phyloP scores from a whole-genome alignment of 371 early-diverging fungal species.

The Smittium culicis region DNA sequence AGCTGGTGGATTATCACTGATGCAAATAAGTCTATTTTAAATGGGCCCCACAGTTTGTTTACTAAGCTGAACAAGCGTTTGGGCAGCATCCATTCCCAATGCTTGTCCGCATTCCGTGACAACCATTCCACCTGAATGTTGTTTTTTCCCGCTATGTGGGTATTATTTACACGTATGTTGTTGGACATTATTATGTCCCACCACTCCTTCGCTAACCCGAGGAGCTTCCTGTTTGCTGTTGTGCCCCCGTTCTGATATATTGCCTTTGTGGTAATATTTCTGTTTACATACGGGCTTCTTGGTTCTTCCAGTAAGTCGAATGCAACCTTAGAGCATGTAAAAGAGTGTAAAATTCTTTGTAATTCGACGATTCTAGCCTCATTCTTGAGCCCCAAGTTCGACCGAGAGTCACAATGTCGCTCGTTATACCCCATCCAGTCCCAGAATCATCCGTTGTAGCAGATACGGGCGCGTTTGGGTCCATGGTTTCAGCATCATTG shows the following conservation, averaged over 20 bases:
- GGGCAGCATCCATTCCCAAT: not conserved
- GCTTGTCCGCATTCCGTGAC: not conserved
- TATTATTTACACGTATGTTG: not conserved
- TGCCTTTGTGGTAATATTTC: not conserved
- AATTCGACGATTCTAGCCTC: not conserved
- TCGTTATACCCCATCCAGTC: constrained; percentile 1
- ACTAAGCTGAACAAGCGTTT: not conserved
- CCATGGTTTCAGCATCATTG: not conserved
- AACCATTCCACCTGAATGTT: not conserved
- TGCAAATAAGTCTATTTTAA: not conserved
- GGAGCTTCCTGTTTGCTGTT: not conserved
- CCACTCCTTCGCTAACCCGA: not conserved
- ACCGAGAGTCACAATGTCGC: not conserved
- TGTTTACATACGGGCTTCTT: not conserved
- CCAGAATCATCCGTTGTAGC: constrained; percentile 6
- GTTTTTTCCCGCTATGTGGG: not conserved
- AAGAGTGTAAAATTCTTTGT: not conserved
- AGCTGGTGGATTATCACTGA: not conserved
- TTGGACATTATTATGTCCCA: not conserved
- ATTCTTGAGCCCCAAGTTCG: not conserved
- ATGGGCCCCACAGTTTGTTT: not conserved
- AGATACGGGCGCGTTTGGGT: not conserved
- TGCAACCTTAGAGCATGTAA: not conserved
- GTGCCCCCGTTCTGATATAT: not conserved
- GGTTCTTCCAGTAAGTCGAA: not conserved